These are phyloP conservation scores for Acanthamoeba quina DNA, from an alignment of 208 protist genomes.

Conservation along the genomic window DNA sequence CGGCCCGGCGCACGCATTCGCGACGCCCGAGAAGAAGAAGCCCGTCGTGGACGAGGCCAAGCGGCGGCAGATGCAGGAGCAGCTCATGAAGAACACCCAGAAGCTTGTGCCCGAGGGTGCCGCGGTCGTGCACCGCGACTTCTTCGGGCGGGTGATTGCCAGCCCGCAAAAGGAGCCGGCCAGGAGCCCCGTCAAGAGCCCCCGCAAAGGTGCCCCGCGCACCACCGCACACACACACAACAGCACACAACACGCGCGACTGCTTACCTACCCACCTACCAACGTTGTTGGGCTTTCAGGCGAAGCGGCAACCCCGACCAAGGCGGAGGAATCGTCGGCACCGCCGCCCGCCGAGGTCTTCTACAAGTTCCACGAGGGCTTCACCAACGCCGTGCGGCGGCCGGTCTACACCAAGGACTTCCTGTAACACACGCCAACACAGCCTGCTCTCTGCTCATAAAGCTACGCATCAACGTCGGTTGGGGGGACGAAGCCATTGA, in stretches of 20 bases:
- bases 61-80: neutral
- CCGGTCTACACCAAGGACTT: constrained; percentile 63
- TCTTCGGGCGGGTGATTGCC: constrained; percentile 24
- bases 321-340: neutral
- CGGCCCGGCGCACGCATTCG: neutral
- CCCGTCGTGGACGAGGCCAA: neutral
- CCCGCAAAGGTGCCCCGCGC: neutral
- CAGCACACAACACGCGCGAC: too few species aligned
- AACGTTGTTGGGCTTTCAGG: neutral
- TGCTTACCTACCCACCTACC: too few species aligned
- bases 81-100: constrained; percentile 17
- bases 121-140: neutral
- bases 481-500: too few species aligned
- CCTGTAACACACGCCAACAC: neutral
- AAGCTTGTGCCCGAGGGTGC: constrained; percentile 16
- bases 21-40: neutral
- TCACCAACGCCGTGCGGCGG: constrained; percentile 74
- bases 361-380: constrained; percentile 73
- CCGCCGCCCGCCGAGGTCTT: constrained; percentile 1
- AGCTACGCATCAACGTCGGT: too few species aligned
- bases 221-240: neutral
- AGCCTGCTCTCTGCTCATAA: too few species aligned
- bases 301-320: neutral
- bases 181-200: constrained; percentile 58
- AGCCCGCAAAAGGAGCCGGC: neutral